A percentile compares a stretch with the other conserved stretches of the same genome.
phyloP scores from a whole-genome alignment of 192 early-diverging fungal species.

The Coemansia sp. region DNA sequence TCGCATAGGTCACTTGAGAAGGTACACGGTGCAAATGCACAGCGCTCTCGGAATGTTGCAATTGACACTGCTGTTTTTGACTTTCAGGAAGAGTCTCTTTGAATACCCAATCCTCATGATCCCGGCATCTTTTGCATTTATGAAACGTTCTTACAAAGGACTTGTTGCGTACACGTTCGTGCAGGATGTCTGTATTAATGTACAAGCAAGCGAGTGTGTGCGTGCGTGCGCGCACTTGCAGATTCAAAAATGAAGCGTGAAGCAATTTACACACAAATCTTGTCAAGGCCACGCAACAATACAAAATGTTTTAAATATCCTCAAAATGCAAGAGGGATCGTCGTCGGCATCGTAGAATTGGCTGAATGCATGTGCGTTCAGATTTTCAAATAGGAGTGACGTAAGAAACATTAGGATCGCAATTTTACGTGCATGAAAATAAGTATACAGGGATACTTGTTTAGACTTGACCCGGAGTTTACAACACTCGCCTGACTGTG shows the following conservation, averaged over 20 bases:
- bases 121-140: background rate
- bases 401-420: background rate
- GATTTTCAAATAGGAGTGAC: background rate
- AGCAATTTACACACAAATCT: background rate
- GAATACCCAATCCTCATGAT: background rate
- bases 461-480: background rate
- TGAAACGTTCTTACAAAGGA: background rate
- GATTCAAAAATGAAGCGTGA: background rate
- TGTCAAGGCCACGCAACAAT: background rate
- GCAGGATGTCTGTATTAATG: conserved; percentile 2
- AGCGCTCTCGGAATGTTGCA: background rate
- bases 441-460: background rate
- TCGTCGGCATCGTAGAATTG: background rate
- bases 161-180: background rate
- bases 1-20: background rate
- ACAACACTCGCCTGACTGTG: background rate
- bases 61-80: background rate
- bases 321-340: background rate
- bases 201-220: background rate
- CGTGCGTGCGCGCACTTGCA: background rate
- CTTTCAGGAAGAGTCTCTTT: background rate
- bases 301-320: background rate
- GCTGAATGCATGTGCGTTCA: conserved; percentile 2
- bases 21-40: background rate
- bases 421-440: background rate